A percentile compares a stretch with the other conserved stretches of the same genome.
Evolutionary conservation across 2,329 filamentous ascomycete species (phyloP).

Genomic region (Stylonectria norvegica): DNA sequence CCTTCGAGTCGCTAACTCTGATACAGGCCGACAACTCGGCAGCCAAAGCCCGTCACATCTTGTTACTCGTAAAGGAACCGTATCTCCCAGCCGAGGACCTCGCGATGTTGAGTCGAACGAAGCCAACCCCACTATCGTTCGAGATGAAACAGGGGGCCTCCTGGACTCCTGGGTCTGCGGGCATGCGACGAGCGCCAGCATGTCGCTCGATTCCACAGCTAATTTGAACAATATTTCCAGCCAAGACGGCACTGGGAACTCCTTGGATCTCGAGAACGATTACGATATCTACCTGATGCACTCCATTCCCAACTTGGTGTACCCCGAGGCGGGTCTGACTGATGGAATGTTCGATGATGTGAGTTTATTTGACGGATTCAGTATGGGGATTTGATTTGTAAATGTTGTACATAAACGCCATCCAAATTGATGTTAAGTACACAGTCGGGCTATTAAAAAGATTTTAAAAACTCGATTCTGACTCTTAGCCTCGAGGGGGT

Average conservation of each 20-base stretch:
- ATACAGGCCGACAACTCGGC: background rate
- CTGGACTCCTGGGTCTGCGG: background rate
- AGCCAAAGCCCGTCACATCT: background rate
- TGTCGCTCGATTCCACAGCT: background rate
- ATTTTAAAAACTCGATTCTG: no score
- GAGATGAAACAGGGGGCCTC: background rate
- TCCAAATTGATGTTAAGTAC: no score
- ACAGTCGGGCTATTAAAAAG: no score
- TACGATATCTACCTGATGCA: background rate
- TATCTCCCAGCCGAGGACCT: background rate
- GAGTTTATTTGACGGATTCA: background rate
- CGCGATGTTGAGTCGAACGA: background rate
- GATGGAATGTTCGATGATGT: background rate
- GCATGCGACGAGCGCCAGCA: background rate
- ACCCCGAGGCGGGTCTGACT: background rate
- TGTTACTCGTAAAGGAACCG: background rate
- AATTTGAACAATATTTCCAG: background rate
- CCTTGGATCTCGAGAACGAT: background rate
- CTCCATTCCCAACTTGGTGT: background rate
- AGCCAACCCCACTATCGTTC: background rate
- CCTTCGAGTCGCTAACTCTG: background rate
- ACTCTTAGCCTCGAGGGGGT: no score
- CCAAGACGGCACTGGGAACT: background rate
- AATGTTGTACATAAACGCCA: no score
- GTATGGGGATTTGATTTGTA: background rate